These are phyloP conservation scores for Hypoxylon sp. DNA, from an alignment of 2,329 filamentous ascomycete species.

Conservation along the genomic window DNA sequence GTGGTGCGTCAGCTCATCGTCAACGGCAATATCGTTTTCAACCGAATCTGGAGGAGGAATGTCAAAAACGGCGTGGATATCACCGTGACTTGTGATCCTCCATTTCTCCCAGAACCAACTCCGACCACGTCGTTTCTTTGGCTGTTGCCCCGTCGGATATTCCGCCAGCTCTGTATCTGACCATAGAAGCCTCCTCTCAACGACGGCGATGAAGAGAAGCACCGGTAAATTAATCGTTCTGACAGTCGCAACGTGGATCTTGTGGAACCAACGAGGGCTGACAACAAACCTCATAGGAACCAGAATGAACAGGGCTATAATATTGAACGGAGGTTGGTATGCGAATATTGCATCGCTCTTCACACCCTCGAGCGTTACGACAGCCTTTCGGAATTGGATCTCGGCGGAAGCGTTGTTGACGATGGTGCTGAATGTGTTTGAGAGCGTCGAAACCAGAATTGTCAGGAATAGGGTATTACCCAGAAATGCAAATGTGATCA, in stretches of 20 bases:
- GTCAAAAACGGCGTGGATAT: conserved; percentile 80
- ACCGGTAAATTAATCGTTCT: conserved; percentile 81
- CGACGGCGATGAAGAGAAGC: conserved; percentile 75
- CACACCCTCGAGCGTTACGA: conserved; percentile 86
- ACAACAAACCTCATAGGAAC: conserved; percentile 83
- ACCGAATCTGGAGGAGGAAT: conserved; percentile 74
- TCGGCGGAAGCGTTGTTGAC: conserved; percentile 83
- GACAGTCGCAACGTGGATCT: conserved; percentile 84
- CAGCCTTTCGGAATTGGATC: conserved; percentile 83
- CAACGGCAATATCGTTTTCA: conserved; percentile 67
- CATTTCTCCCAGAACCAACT: conserved; percentile 75
- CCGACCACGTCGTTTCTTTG: conserved; percentile 47
- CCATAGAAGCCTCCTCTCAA: conserved; percentile 79
- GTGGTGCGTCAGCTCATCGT: conserved; percentile 70
- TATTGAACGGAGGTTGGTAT: conserved; percentile 86
- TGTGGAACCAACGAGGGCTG: conserved; percentile 88
- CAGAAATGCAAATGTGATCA: conserved; percentile 87
- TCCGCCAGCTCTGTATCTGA: conserved; percentile 51
- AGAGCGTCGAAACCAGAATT: conserved; percentile 87
- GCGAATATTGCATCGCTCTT: conserved; percentile 87
- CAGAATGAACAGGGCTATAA: conserved; percentile 79
- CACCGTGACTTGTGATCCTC: conserved; percentile 77
- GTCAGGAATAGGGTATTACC: conserved; percentile 92
- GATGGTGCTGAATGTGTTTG: conserved; percentile 85
- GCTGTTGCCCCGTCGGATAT: conserved; percentile 41